Conservation (phyloP, 2,329 filamentous ascomycete species). For the Botrytis elliptica region DNA sequence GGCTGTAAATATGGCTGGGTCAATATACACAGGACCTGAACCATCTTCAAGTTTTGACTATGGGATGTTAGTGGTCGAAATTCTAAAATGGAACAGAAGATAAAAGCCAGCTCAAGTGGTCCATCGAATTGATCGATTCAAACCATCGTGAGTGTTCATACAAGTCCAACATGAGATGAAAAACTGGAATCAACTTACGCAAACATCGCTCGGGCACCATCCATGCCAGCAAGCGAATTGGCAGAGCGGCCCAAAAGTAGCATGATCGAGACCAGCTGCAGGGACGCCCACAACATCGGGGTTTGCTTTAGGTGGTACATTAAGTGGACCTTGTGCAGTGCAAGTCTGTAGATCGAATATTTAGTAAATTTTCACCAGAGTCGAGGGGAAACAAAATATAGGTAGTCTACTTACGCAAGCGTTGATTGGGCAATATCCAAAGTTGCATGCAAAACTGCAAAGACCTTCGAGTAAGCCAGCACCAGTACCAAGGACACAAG, state of each 20-base stretch:
- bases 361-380: neutral
- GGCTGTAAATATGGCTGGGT: neutral
- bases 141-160: too few species aligned
- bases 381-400: neutral
- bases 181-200: neutral
- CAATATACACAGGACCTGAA: neutral
- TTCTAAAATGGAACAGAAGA: neutral
- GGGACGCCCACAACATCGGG: neutral
- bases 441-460: constrained; percentile 13
- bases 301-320: neutral
- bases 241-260: neutral
- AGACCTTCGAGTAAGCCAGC: neutral
- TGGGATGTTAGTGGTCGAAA: neutral
- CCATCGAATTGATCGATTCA: too few species aligned
- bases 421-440: constrained; percentile 1
- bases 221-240: neutral
- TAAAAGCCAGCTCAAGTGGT: neutral
- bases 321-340: neutral
- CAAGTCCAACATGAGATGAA: too few species aligned
- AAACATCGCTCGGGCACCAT: constrained; percentile 5
- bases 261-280: neutral
- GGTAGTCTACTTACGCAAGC: neutral
- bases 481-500: neutral
- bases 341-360: neutral
- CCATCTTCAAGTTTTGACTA: neutral